These are phyloP conservation scores for Huiozyma sinensis DNA, from an alignment of 805 yeast genomes.

Conservation along the genomic window DNA sequence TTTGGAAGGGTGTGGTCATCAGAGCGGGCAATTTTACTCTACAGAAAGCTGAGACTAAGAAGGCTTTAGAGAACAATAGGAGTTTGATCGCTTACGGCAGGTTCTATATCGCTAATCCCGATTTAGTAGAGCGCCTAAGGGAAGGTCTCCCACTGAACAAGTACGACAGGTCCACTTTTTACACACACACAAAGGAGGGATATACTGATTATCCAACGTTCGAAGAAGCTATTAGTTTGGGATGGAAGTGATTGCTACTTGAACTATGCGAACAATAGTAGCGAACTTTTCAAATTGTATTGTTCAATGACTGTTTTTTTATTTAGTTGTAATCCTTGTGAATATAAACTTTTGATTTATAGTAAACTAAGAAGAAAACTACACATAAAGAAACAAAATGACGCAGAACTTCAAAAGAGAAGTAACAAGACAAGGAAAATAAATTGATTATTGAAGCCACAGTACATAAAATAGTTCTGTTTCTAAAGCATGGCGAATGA, in stretches of 20 bases:
- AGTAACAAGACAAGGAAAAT: too few relatives aligned
- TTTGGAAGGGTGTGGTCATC: slow-evolving; percentile 35
- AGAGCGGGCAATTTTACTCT: slow-evolving; percentile 28
- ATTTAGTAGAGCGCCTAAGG: slow-evolving; percentile 34
- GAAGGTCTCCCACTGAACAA: slow-evolving; percentile 29
- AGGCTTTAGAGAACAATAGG: slow-evolving; percentile 27
- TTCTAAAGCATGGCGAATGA: too few relatives aligned
- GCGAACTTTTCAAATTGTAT: too few relatives aligned
- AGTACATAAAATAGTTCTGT: too few relatives aligned
- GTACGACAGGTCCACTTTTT: slow-evolving; percentile 41
- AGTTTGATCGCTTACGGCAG: slow-evolving; percentile 37
- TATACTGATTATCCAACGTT: slow-evolving; percentile 33
- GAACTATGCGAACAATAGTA: neutral
- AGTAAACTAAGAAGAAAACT: too few relatives aligned
- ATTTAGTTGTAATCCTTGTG: too few relatives aligned
- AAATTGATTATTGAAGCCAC: too few relatives aligned
- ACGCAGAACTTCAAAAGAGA: too few relatives aligned
- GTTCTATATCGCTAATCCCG: slow-evolving; percentile 43
- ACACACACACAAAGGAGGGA: slow-evolving; percentile 28
- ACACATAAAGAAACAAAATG: too few relatives aligned
- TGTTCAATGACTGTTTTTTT: too few relatives aligned
- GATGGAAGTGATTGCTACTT: neutral
- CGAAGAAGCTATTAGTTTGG: slow-evolving; percentile 7
- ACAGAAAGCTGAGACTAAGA: slow-evolving; percentile 12
- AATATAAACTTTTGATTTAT: too few relatives aligned